phyloP scores from a whole-genome alignment of 2,329 filamentous ascomycete species.

The Colletotrichum tofieldiae region DNA sequence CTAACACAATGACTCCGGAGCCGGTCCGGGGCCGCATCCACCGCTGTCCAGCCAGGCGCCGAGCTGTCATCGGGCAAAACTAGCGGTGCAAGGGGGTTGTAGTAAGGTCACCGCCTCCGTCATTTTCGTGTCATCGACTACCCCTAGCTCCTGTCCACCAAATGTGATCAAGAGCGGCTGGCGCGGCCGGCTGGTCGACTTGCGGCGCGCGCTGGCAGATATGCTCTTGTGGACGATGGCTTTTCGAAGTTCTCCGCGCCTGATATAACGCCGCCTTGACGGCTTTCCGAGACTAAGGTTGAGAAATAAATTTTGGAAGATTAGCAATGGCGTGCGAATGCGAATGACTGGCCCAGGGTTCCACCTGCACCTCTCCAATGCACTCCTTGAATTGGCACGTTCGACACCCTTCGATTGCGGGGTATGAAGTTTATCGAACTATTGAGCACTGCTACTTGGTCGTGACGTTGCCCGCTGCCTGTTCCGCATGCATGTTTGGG shows the following conservation, averaged over 20 bases:
- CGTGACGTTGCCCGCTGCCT: background rate
- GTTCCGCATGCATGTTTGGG: background rate
- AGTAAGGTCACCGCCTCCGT: background rate
- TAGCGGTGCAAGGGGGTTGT: background rate
- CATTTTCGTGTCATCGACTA: background rate
- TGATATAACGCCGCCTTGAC: background rate
- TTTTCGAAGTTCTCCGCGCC: background rate
- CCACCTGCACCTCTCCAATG: background rate
- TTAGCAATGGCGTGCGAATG: background rate
- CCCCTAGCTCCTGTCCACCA: no score
- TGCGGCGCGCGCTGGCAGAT: background rate
- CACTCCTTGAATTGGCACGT: background rate
- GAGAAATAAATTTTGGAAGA: no score
- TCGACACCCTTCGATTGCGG: background rate
- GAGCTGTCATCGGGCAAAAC: background rate
- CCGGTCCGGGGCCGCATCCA: background rate
- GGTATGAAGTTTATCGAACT: slow-evolving; percentile 2
- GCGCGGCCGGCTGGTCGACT: background rate
- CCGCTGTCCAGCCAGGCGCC: background rate
- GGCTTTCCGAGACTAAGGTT: background rate
- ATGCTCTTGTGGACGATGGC: no score
- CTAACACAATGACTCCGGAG: background rate
- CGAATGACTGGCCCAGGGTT: no score
- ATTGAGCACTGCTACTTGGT: background rate
- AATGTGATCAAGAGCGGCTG: background rate